Evolutionary conservation across 495 filamentous ascomycete species (phyloP), one percentile per base, ranked within the genome.

Genomic region (Aspergillus coremiiformis): DNA sequence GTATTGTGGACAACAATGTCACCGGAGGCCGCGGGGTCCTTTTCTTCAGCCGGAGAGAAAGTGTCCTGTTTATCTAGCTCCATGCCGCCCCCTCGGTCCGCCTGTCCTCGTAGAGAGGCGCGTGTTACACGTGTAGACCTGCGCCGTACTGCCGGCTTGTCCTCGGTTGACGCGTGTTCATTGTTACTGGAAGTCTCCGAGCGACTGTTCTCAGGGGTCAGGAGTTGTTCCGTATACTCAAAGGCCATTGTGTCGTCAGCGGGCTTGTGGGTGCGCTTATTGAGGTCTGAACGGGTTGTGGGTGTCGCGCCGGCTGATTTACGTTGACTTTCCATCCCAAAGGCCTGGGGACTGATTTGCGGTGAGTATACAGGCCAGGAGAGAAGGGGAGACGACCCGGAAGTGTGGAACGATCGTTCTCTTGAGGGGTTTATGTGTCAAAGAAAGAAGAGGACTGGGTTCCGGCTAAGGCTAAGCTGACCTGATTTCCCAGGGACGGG

Each of bases 121-220:
- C 72, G 72, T 62, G 60, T 63, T 44, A 65, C 63, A 56, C 71
- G 68, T 67, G 72, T 69, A 62, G 72, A 74, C 35, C 65, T 65
- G 27, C 67, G 67, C 46, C 68, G 68, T 39, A 60, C 26, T 10
- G 60, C 56, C 21, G 66, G 57, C 54, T 71, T 73, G 52, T 76
- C 72, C 19, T 75, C 72, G 15, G 57, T 54, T 20, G 60, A 69
- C 62, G 67, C 67, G 65, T 71, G 66, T 57, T 73, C 72, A 60
- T 71, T 71, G 57, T 74, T 76, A 62, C 72, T 76, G 3, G 72
- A 76, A 1, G 72, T 76, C 51, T 76, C 72, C n/a, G 72, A 76
- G 49, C 72, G 71, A 52, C 72, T 74, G 37, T 70, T 69, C 48
- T 76, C 72, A 30, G 72, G 72, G 3, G 72, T 76, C 19, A 76